Base-by-base conservation (phyloP, 108 stramenopile species). In the Pelagomonas calceolata region DNA sequence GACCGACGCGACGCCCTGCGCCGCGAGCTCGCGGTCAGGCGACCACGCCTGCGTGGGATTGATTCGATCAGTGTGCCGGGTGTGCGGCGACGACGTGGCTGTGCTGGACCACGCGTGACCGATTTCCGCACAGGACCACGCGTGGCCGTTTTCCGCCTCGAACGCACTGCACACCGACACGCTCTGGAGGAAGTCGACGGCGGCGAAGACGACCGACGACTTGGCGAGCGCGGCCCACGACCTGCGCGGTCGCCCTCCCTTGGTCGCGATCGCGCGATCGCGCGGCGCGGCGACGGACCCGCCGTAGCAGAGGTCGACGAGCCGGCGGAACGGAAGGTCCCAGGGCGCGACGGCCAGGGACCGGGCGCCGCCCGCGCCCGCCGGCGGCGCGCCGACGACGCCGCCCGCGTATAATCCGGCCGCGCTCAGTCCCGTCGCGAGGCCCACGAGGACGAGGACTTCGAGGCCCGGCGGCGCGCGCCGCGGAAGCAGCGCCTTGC, bases 91-190 rank as follows among this genome's bases (percentile, higher is more conserved):
- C n/a, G n/a, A n/a, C n/a, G n/a, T n/a, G n/a, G n/a, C n/a, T n/a
- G n/a, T n/a, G n/a, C n/a, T n/a, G n/a, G n/a, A n/a, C n/a, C n/a
- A n/a, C n/a, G n/a, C n/a, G n/a, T n/a, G n/a, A n/a, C n/a, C n/a
- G n/a, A n/a, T n/a, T n/a, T n/a, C n/a, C n/a, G n/a, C n/a, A n/a
- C n/a, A n/a, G n/a, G n/a, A n/a, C 90, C 90, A 91, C 21, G 81
- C 34, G 51, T 89, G 84, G 17, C 79, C 80, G 70, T 91, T 80
- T 45, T 91, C 90, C 18, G 81, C 64, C 72, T 91, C 91, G 71
- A 89, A 91, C 10, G 83, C 87, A 37, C 88, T 85, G 3, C 87
- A 84, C 65, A 89, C 89, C 17, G 87, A 87, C 74, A 89, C 87
- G 71, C 86, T 87, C 34, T 81, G 80, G 64, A 89, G 80, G 77